Base-by-base conservation (phyloP, 306 rosid species). In the Biancaea sappan region DNA sequence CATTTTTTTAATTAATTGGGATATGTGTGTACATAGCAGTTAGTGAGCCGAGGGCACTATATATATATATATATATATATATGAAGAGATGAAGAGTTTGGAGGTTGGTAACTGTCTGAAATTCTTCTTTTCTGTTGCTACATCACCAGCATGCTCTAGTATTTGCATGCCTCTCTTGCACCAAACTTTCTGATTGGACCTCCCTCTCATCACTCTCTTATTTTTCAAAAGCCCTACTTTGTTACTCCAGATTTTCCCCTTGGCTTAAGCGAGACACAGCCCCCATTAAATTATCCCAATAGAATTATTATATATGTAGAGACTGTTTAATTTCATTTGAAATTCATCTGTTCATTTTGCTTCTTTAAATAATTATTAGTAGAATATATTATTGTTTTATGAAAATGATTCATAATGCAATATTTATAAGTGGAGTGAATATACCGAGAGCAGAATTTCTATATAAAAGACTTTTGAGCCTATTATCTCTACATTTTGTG, bases 161-260 rank as follows among this genome's bases (percentile, higher is more conserved):
- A 74, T 69, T 85, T 81, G 79, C 87, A 86, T 72, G 88, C 81
- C 37, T 82, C 71, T 89, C 86, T 65, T 77, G 79, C 83, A 92
- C 96, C 98, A 85, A 90, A 85, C 96, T 86, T 88, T 92, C 94
- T 90, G 98, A 92, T 92, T 84, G 85, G 90, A 88, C 79, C 83
- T 92, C 96, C 84, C 88, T 88, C 94, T 92, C 98, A 84, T 92
- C 98, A 84, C 48, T 2, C 81, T 64, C 60, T 60, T 73, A 78
- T 68, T 81, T 86, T 60, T 90, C 86, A 73, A 41, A 74, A 63
- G 6, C 61, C 76, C 79, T 15, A 8, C 54, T 38, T 41, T 76
- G 86, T 88, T 86, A 88, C 89, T 88, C 88, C 84, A 86, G 78
- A 60, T 80, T 78, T 81, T 82, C 77, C 13, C 74, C 79, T 84